A percentile compares a stretch with the other conserved stretches of the same genome.
phyloP scores from a whole-genome alignment of 345 rosid species.

The Atalantia buxifolia region DNA sequence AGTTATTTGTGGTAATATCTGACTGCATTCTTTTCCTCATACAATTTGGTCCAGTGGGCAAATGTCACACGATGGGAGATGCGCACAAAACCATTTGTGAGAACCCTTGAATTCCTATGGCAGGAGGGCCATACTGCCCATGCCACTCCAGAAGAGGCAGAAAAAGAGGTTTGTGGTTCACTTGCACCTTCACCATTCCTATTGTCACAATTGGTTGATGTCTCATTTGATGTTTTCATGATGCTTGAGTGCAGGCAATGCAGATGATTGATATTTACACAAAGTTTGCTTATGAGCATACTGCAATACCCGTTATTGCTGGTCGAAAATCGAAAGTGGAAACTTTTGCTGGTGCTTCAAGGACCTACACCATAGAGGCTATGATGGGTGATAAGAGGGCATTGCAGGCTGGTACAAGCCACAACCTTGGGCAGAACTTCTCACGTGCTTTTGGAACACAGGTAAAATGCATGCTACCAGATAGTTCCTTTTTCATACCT shows the following conservation, averaged over 20 bases:
- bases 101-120: slow-evolving; percentile 98
- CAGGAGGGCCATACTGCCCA: slow-evolving; percentile 98
- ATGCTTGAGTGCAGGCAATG: slow-evolving; percentile 58
- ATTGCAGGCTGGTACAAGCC: slow-evolving; percentile 93
- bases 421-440: slow-evolving; percentile 91
- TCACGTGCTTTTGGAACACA: slow-evolving; percentile 86
- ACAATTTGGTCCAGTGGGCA: slow-evolving; percentile 60
- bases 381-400: slow-evolving; percentile 99
- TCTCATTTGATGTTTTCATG: slow-evolving; percentile 22
- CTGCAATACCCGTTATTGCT: slow-evolving; percentile 91
- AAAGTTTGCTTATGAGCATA: slow-evolving; percentile 85
- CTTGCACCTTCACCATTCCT: slow-evolving; percentile 10
- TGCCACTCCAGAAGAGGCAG: slow-evolving; percentile 86
- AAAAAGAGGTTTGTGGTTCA: slow-evolving; percentile 63
- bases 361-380: slow-evolving; percentile 93
- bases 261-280: slow-evolving; percentile 90
- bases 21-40: background rate
- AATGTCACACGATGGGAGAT: slow-evolving; percentile 97
- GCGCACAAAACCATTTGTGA: slow-evolving; percentile 89
- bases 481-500: background rate
- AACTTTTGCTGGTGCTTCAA: slow-evolving; percentile 91
- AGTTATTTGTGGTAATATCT: background rate
- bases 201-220: background rate
- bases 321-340: slow-evolving; percentile 87
- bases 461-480: slow-evolving; percentile 31